Base-by-base conservation (phyloP, 371 early-diverging fungal species). In the Entomophthora muscae region DNA sequence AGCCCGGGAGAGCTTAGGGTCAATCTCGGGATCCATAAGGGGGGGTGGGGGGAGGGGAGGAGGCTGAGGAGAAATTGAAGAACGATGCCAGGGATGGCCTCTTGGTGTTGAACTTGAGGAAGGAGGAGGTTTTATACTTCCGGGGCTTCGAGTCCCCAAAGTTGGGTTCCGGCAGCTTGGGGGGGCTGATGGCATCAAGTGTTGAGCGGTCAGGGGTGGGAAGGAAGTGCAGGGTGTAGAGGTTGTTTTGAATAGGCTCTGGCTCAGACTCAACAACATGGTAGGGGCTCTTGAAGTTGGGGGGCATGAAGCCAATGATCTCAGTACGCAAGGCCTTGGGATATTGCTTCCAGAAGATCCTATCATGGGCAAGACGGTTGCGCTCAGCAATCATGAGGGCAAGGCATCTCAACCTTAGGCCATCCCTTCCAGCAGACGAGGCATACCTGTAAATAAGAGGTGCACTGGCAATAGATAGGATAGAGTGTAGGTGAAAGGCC, bases 401-500 rank as follows among this genome's bases (percentile, higher is more conserved):
- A 23, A 84, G 66, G 0, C 82, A 79, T 24, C 84, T 76, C n/a
- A 84, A 72, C 63, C 80, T 83, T 42, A 84, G 72, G 13, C 80
- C 79, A 26, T 77, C 77, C 30, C 75, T 77, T 30, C 75, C 71
- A 0, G 83, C 80, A 2, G 81, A 66, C 0, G 81, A 79, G 5
- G 84, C 79, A 0, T 80, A 76, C 65, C 80, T 80, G 65, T 81
- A 84, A 0, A 88, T 79, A 70, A 84, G 71, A 13, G 85, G 83
- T 3, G 89, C 85, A 0, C 83, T 85, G 0, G 76, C 70, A 52
- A 80, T 82, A 55, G 77, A 80, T 32, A 85, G 71, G 61, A 75
- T 75, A 65, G 80, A 81, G 64, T 85, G 89, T 30, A 88, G 73
- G n/a, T 81, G 80, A 52, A 78, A 80, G 0, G 82, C 79, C 1